Base-by-base conservation (phyloP, 1,284 basidiomycete genomes). In the Puccinia triticina region DNA sequence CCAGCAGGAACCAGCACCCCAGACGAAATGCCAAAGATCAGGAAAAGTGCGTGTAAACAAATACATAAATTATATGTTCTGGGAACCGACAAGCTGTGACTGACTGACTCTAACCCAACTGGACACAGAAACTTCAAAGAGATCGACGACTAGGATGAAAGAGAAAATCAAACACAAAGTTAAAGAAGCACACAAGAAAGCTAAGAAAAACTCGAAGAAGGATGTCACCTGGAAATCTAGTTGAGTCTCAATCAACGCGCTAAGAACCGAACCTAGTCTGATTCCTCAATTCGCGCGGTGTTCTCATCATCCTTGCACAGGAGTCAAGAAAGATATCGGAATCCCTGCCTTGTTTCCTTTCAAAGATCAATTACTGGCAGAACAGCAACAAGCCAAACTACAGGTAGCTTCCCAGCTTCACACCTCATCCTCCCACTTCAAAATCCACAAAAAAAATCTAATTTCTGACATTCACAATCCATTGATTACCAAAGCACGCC, bases 291-390 rank as follows among this genome's bases (percentile, higher is more conserved):
- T 43, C 12, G 40, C 40, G 40, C 12, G 40, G 40, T 46, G 29
- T 69, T 69, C 57, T 59, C 80, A 82, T 53, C 82, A 69, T 43
- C 59, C 53, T 12, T 57, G 29, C 21, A 90, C 90, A 93, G 89
- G 91, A 90, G 87, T 91, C 89, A 88, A 94, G 90, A 90, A 92
- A 87, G 96, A 99, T 87, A 94, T 93, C 37, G 97, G 97, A 71
- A 96, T 99, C 83, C 96, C 96, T n/a, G 97, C 93, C 88, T 92
- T 92, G 84, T 97, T 96, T 89, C 96, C 96, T 3, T 97, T 93
- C 90, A 99, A 98, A 89, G 96, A 98, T 87, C 92, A 96, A 88
- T 92, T 99, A 83, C 89, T 99, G 61, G 94, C 94, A 21, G 96
- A 99, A 43, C 77, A 79, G 48, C 66, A 79, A 84, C 85, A 87